Conservation (phyloP, 1,284 basidiomycete genomes). For the Caloboletus firmus region DNA sequence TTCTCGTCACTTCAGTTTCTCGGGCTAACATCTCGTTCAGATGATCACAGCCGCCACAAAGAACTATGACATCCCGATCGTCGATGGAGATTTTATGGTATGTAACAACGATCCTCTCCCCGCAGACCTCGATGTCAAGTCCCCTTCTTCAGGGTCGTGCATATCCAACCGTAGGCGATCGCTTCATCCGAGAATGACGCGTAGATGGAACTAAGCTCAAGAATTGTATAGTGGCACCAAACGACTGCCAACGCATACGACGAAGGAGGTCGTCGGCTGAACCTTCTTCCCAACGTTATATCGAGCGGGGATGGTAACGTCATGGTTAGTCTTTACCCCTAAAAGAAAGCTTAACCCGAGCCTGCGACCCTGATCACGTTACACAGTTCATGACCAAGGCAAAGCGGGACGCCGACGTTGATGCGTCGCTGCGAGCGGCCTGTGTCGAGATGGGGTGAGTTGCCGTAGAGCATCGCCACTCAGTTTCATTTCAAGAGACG, state of each 20-base stretch:
- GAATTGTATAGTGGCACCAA: conserved; percentile 28
- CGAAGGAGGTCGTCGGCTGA: conserved; percentile 26
- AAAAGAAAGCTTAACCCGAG: background rate
- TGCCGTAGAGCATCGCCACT: background rate
- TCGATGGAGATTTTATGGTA: conserved; percentile 54
- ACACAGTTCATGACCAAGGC: conserved; percentile 39
- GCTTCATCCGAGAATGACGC: background rate
- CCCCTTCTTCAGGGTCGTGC: conserved; percentile 35
- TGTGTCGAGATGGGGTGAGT: conserved; percentile 45
- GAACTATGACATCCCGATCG: conserved; percentile 38
- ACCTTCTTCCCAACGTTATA: conserved; percentile 37
- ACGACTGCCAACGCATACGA: conserved; percentile 45
- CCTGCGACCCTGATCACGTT: conserved; percentile 18
- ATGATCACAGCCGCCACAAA: conserved; percentile 39
- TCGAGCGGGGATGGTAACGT: conserved; percentile 42
- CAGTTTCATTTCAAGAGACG: background rate
- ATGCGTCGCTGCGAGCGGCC: conserved; percentile 37
- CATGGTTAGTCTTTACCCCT: conserved; percentile 28
- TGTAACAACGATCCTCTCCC: conserved; percentile 8
- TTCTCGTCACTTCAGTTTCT: background rate
- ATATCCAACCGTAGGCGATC: conserved; percentile 32
- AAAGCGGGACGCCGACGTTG: conserved; percentile 35
- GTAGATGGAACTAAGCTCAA: background rate
- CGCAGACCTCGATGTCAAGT: conserved; percentile 4
- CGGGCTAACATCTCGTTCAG: conserved; percentile 22